Percentiles rank a stretch among this genome's conserved stretches.
Evolutionary conservation across 768 basidiomycete genomes (phyloP).

Genomic region (Mycena crocata): DNA sequence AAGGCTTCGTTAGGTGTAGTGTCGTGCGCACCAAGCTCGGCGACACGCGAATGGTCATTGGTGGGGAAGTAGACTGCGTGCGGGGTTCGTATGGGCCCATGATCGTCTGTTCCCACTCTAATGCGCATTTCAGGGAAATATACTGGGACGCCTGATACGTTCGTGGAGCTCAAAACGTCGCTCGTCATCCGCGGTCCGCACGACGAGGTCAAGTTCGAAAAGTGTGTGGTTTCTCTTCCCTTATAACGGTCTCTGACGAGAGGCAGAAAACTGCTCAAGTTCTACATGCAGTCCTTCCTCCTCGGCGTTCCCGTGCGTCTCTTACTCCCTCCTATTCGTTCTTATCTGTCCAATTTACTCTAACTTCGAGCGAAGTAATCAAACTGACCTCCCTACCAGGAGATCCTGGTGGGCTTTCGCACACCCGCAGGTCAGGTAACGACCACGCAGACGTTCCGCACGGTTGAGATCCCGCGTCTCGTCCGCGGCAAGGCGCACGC

Average conservation of each 20-base stretch:
- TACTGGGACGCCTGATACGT: slow-evolving; percentile 69
- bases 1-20: slow-evolving; percentile 57
- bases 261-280: slow-evolving; percentile 86
- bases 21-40: slow-evolving; percentile 90
- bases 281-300: slow-evolving; percentile 92
- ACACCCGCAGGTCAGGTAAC: slow-evolving; percentile 78
- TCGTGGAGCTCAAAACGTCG: slow-evolving; percentile 92
- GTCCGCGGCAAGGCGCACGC: slow-evolving; percentile 78
- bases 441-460: slow-evolving; percentile 79
- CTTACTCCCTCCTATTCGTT: no score
- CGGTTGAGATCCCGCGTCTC: slow-evolving; percentile 80
- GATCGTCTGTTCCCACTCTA: slow-evolving; percentile 18
- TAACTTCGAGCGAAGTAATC: neutral
- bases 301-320: slow-evolving; percentile 86
- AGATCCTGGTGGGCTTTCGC: slow-evolving; percentile 90
- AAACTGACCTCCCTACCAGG: slow-evolving; percentile 51
- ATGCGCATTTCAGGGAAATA: slow-evolving; percentile 60
- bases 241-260: neutral
- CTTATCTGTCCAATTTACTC: no score
- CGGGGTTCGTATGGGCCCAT: slow-evolving; percentile 60
- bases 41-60: slow-evolving; percentile 76
- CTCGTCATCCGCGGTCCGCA: slow-evolving; percentile 69
- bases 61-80: slow-evolving; percentile 93
- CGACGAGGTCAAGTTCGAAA: slow-evolving; percentile 83
- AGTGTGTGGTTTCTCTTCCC: slow-evolving; percentile 57